Percentiles rank a stretch among this genome's conserved stretches.
These are phyloP conservation scores for Chloromonas sp. DNA, from an alignment of 163 green algal genomes.

Conservation along the genomic window DNA sequence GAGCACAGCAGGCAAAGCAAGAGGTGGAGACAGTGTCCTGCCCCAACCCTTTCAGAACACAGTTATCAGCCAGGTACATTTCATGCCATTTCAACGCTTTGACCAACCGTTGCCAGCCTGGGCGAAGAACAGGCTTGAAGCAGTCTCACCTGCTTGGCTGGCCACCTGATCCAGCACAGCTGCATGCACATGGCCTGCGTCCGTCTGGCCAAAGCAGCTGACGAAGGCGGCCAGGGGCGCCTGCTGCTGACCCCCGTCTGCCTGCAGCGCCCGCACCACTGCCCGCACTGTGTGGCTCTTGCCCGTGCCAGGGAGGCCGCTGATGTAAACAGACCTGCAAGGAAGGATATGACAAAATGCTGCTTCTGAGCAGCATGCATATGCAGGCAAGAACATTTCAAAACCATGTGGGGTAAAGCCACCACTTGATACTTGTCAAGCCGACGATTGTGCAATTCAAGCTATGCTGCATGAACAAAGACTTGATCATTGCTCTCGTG, in stretches of 20 bases:
- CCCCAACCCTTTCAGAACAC: background rate
- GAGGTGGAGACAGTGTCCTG: too few relatives aligned
- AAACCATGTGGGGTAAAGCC: background rate
- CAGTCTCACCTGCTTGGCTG: background rate
- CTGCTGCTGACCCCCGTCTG: background rate
- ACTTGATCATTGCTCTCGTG: too few relatives aligned
- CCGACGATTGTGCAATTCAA: background rate
- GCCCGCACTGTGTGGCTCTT: slow-evolving; percentile 33
- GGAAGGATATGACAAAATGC: background rate
- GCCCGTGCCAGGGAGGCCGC: slow-evolving; percentile 37
- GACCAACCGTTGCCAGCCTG: slow-evolving; percentile 30
- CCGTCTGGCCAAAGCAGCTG: slow-evolving; percentile 29
- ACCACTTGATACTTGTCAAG: background rate
- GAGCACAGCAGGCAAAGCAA: too few relatives aligned
- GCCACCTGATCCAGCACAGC: slow-evolving; percentile 13
- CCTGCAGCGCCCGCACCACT: background rate
- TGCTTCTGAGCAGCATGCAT: background rate
- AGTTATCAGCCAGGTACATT: background rate
- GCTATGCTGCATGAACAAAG: background rate
- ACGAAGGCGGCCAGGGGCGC: slow-evolving; percentile 8
- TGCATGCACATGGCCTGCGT: slow-evolving; percentile 7
- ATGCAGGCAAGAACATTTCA: background rate
- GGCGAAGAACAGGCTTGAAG: background rate
- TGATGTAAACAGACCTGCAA: slow-evolving; percentile 29
- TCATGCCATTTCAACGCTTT: background rate